phyloP scores from a whole-genome alignment of 2,329 filamentous ascomycete genomes.

The Colletotrichum acutatum region DNA sequence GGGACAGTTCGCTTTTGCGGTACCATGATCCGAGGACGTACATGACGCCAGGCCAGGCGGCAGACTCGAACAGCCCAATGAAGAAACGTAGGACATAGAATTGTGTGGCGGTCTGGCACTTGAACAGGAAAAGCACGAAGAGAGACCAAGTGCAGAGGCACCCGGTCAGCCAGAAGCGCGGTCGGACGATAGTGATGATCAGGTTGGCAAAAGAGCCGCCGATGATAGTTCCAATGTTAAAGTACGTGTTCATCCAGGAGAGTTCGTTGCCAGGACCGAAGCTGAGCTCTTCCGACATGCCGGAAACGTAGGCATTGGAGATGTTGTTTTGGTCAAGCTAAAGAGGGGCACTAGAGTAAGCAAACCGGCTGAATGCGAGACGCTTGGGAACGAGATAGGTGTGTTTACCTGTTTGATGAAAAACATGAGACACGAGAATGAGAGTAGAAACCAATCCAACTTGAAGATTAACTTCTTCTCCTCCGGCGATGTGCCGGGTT shows the following conservation, averaged over 20 bases:
- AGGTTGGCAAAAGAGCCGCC: slow-evolving; percentile 56
- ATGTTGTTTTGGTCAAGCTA: slow-evolving; percentile 57
- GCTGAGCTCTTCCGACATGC: slow-evolving; percentile 58
- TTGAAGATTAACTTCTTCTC: slow-evolving; percentile 60
- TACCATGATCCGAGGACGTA: slow-evolving; percentile 69
- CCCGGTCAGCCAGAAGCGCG: slow-evolving; percentile 53
- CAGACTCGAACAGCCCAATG: slow-evolving; percentile 65
- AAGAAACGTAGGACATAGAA: slow-evolving; percentile 63
- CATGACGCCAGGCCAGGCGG: slow-evolving; percentile 65
- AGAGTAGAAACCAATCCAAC: slow-evolving; percentile 59
- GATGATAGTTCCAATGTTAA: slow-evolving; percentile 58
- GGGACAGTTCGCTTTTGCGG: slow-evolving; percentile 65
- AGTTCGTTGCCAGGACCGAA: slow-evolving; percentile 54
- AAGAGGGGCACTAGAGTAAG: accelerated
- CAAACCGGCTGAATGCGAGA: too few species aligned
- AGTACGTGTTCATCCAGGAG: slow-evolving; percentile 58
- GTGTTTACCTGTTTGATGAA: slow-evolving; percentile 52
- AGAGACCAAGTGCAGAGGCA: slow-evolving; percentile 51
- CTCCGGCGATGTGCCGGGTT: slow-evolving; percentile 50
- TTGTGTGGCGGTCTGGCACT: slow-evolving; percentile 48
- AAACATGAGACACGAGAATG: slow-evolving; percentile 54
- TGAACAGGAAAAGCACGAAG: slow-evolving; percentile 54
- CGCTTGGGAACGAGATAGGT: background rate
- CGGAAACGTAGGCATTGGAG: slow-evolving; percentile 59
- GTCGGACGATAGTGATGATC: slow-evolving; percentile 54